Percentiles rank a stretch among this genome's conserved stretches.
Conservation (phyloP, 768 basidiomycete species). For the Amanita fuliginea region DNA sequence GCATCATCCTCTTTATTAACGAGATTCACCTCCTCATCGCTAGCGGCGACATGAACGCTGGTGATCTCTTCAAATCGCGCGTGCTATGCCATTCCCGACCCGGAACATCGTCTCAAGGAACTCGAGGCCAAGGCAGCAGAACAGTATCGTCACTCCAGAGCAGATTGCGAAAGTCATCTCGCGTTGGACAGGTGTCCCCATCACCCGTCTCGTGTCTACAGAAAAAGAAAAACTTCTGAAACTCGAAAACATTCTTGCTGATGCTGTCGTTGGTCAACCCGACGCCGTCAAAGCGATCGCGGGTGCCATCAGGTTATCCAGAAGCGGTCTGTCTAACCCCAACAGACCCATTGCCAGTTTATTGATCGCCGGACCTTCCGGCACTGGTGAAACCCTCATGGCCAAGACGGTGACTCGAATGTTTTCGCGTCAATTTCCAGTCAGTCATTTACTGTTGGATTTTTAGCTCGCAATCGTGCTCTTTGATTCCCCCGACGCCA, state of each 20-base stretch:
- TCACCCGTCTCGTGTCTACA: constrained; percentile 75
- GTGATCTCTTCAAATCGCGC: constrained; percentile 86
- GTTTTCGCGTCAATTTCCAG: background rate
- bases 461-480: constrained; percentile 73
- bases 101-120: constrained; percentile 59
- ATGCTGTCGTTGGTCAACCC: constrained; percentile 79
- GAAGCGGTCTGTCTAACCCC: constrained; percentile 88
- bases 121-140: constrained; percentile 63
- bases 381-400: constrained; percentile 84
- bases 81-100: constrained; percentile 82
- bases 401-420: constrained; percentile 65
- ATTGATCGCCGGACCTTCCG: constrained; percentile 85
- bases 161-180: constrained; percentile 92
- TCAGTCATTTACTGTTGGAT: constrained; percentile 1
- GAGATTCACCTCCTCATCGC: constrained; percentile 94
- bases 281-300: constrained; percentile 90
- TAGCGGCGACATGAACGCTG: constrained; percentile 90
- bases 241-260: constrained; percentile 76
- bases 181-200: constrained; percentile 89
- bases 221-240: constrained; percentile 82
- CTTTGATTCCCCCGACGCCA: constrained; percentile 85
- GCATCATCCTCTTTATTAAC: constrained; percentile 90
- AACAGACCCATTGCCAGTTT: constrained; percentile 87
- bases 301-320: constrained; percentile 85
- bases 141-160: constrained; percentile 71